Conservation (phyloP, 192 early-diverging fungal species). For the Spizellomyces sp. region DNA sequence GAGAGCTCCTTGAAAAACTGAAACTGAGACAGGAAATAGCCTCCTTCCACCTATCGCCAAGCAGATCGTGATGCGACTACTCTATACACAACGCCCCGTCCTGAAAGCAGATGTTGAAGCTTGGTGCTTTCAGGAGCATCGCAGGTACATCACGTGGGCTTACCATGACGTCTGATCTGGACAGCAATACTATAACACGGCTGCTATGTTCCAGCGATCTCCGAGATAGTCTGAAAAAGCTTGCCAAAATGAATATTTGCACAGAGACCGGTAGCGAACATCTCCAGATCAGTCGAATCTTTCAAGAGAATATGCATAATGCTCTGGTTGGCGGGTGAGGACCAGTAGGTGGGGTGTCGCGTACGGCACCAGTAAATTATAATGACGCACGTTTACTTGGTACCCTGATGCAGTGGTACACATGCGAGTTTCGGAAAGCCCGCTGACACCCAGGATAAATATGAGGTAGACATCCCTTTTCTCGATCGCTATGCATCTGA, state of each 20-base stretch:
- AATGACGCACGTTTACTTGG: background rate
- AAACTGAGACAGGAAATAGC: conserved; percentile 18
- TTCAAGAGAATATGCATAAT: conserved; percentile 48
- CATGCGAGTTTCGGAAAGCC: conserved; percentile 86
- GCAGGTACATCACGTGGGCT: background rate
- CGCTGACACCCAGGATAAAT: conserved; percentile 57
- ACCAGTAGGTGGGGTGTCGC: background rate
- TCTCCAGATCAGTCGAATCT: conserved; percentile 45
- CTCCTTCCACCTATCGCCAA: conserved; percentile 84
- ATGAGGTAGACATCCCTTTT: conserved; percentile 65
- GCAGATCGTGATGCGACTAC: conserved; percentile 86
- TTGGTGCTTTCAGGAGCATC: conserved; percentile 49
- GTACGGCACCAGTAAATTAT: background rate
- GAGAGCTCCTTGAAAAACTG: background rate
- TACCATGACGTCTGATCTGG: background rate
- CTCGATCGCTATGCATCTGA: conserved; percentile 80
- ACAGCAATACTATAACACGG: background rate
- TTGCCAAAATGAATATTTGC: conserved; percentile 74
- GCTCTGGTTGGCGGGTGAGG: conserved; percentile 49
- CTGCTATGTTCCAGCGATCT: conserved; percentile 50
- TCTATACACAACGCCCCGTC: conserved; percentile 73
- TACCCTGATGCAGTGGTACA: conserved; percentile 62
- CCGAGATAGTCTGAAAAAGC: conserved; percentile 65
- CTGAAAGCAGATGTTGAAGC: conserved; percentile 60
- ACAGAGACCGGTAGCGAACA: conserved; percentile 46